These are phyloP conservation scores for Meyerozyma guilliermondii DNA, from an alignment of 1,139 yeast species.

Conservation along the genomic window DNA sequence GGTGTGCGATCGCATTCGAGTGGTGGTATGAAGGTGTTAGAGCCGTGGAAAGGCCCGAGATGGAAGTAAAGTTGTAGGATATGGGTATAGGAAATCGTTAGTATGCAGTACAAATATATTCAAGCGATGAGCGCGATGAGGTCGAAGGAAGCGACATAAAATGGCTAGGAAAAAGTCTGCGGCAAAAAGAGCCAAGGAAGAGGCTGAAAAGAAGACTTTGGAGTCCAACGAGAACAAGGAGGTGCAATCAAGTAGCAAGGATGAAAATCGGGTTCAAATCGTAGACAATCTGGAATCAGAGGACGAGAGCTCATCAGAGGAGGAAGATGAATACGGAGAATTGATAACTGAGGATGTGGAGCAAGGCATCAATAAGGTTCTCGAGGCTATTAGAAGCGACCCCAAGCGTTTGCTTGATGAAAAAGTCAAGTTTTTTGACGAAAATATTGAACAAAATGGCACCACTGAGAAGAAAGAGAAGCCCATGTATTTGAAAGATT, in stretches of 20 bases:
- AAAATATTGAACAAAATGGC: conserved; percentile 35
- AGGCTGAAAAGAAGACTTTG: conserved; percentile 16
- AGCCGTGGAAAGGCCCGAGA: conserved; percentile 10
- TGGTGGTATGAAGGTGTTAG: conserved; percentile 54
- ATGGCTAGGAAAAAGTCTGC: conserved; percentile 95
- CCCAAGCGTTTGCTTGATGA: conserved; percentile 65
- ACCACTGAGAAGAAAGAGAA: conserved; percentile 44
- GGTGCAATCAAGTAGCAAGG: conserved; percentile 17
- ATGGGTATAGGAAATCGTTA: background rate
- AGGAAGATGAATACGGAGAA: conserved; percentile 92
- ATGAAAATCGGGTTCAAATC: background rate
- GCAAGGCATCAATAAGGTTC: conserved; percentile 66
- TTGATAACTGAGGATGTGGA: conserved; percentile 84
- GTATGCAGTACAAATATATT: background rate
- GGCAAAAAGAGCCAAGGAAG: conserved; percentile 67
- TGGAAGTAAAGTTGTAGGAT: background rate
- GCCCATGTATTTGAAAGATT: conserved; percentile 87
- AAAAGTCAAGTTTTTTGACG: conserved; percentile 65
- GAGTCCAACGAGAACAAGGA: conserved; percentile 7
- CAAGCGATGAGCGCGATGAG: conserved; percentile 2
- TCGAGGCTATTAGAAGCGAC: conserved; percentile 62
- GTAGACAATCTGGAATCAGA: conserved; percentile 12
- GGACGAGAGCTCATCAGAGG: conserved; percentile 42
- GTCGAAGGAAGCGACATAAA: background rate
- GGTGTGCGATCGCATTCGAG: conserved; percentile 56